phyloP scores from a whole-genome alignment of 2,329 filamentous ascomycete genomes.

The Didymellaceae sp. region DNA sequence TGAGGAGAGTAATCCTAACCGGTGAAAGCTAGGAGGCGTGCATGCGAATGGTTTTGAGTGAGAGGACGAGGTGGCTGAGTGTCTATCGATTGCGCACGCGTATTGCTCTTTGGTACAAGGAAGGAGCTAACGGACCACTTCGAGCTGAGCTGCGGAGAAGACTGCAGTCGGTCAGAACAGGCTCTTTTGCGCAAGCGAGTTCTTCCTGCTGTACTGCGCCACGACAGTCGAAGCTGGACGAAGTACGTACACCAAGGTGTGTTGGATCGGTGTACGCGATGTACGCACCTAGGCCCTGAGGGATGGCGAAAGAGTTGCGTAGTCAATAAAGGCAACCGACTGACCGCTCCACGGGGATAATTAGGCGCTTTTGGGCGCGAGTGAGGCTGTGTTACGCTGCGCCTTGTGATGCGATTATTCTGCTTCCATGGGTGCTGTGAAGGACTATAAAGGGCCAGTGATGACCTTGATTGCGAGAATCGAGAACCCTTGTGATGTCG shows the following conservation, averaged over 20 bases:
- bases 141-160: constrained; percentile 1
- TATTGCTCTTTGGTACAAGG: constrained; percentile 4
- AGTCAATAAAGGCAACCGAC: constrained; percentile 5
- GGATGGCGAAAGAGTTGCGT: constrained; percentile 17
- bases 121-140: constrained; percentile 1
- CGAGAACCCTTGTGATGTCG: neutral
- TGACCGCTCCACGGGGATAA: neutral
- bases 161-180: constrained; percentile 1
- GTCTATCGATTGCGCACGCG: constrained; percentile 17
- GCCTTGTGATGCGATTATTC: constrained; percentile 8
- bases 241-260: neutral
- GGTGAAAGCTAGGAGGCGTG: constrained; percentile 26
- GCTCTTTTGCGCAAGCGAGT: neutral
- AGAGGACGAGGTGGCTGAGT: constrained; percentile 1
- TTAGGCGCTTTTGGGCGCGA: neutral
- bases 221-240: constrained; percentile 14
- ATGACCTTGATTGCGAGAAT: neutral
- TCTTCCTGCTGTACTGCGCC: constrained; percentile 6
- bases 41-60: neutral
- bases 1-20: constrained; percentile 37
- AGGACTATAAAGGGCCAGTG: neutral
- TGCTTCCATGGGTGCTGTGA: constrained; percentile 1
- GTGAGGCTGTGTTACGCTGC: constrained; percentile 16
- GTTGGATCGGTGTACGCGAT: constrained; percentile 13
- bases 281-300: constrained; percentile 14